phyloP scores from a whole-genome alignment of 2,329 filamentous ascomycete genomes.

The Fusarium subtropicale region DNA sequence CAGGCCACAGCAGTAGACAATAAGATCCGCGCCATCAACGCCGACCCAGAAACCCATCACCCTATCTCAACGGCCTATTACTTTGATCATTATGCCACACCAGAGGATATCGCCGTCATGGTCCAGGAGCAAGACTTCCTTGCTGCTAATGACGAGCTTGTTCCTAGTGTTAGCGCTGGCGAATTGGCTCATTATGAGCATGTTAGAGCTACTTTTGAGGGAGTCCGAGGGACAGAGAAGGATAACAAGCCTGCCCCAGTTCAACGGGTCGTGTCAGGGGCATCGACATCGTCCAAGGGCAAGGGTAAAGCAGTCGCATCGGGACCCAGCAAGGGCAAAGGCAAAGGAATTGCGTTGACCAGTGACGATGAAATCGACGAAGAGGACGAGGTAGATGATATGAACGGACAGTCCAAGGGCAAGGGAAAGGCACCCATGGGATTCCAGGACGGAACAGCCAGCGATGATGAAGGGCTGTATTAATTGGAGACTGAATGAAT shows the following conservation, averaged over 20 bases:
- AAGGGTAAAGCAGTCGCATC: conserved; percentile 51
- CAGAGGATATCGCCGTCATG: conserved; percentile 85
- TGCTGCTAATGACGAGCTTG: conserved; percentile 82
- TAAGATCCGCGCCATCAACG: conserved; percentile 79
- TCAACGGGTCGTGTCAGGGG: conserved; percentile 44
- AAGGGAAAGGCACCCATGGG: conserved; percentile 67
- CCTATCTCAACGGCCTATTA: conserved; percentile 88
- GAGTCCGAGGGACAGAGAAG: conserved; percentile 53
- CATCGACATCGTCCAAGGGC: conserved; percentile 48
- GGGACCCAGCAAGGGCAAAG: conserved; percentile 49
- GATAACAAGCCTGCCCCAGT: conserved; percentile 55
- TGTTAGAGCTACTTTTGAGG: conserved; percentile 86
- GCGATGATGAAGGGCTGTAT: conserved; percentile 69
- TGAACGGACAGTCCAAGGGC: conserved; percentile 58
- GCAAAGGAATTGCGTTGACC: conserved; percentile 48
- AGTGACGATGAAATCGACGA: conserved; percentile 52
- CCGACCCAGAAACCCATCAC: conserved; percentile 52
- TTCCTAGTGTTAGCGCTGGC: conserved; percentile 93
- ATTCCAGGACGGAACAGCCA: conserved; percentile 66
- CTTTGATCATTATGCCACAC: conserved; percentile 90
- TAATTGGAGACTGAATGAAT: conserved; percentile 45
- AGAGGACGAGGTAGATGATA: conserved; percentile 50
- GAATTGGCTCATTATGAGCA: conserved; percentile 92
- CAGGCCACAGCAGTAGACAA: conserved; percentile 86
- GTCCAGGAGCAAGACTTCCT: conserved; percentile 92